A percentile compares a stretch with the other conserved stretches of the same genome.
phyloP scores from a whole-genome alignment of 345 rosid species.

The Bruguiera sexangula region DNA sequence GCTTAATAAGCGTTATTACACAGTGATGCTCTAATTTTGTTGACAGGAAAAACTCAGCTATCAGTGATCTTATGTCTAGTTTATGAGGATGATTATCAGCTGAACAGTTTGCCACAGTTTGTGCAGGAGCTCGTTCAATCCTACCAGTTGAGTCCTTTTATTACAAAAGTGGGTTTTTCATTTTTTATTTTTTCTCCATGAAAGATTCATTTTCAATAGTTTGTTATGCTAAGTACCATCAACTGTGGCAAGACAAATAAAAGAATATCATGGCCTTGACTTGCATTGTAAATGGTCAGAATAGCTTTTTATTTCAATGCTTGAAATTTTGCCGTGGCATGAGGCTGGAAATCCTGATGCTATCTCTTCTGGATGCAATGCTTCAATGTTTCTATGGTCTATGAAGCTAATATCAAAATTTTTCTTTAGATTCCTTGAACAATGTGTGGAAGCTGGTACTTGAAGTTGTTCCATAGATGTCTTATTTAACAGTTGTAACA shows the following conservation, averaged over 20 bases:
- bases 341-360: too few species aligned
- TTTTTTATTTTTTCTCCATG: background rate
- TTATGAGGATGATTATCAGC: constrained; percentile 33
- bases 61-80: constrained; percentile 64
- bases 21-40: background rate
- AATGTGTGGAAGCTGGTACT: too few species aligned
- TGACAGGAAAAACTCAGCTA: constrained; percentile 58
- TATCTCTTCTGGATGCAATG: too few species aligned
- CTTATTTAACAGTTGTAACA: background rate
- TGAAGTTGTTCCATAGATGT: background rate
- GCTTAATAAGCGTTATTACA: too few species aligned
- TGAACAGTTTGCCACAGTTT: constrained; percentile 37
- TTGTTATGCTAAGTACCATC: background rate
- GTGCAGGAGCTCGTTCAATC: constrained; percentile 53
- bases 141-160: constrained; percentile 75
- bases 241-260: too few species aligned
- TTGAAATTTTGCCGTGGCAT: too few species aligned
- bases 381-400: too few species aligned
- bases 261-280: too few species aligned
- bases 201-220: background rate
- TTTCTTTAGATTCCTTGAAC: too few species aligned
- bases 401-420: too few species aligned
- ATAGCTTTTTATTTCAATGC: too few species aligned
- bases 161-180: constrained; percentile 57
- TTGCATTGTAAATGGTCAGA: too few species aligned